Evolutionary conservation across 2,329 filamentous ascomycete genomes (phyloP).

Genomic region (Daldinia eschscholtzii): DNA sequence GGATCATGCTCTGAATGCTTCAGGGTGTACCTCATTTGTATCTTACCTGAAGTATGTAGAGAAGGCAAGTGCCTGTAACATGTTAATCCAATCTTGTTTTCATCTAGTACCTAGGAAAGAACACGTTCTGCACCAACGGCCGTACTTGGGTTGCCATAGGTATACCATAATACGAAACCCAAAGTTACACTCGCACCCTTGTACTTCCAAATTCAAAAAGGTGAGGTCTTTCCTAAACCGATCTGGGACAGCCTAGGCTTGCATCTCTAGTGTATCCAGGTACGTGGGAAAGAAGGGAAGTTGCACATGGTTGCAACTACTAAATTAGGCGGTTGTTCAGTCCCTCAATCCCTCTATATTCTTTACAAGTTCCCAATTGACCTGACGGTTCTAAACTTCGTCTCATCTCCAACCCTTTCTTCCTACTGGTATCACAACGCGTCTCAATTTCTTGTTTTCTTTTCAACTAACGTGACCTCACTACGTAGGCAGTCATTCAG

Average conservation of each 20-base stretch:
- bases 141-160: conserved; percentile 3
- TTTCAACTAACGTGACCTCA: conserved; percentile 23
- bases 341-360: not conserved
- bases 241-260: conserved; percentile 4
- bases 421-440: conserved; percentile 30
- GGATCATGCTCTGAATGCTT: no score
- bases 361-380: not conserved
- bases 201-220: conserved; percentile 9
- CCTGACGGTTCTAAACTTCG: conserved; percentile 4
- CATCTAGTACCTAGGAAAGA: conserved; percentile 10
- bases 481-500: conserved; percentile 12
- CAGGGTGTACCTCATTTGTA: no score
- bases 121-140: conserved; percentile 24
- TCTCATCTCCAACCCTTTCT: conserved; percentile 1
- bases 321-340: conserved; percentile 10
- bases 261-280: conserved; percentile 7
- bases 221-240: not conserved
- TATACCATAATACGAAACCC: not conserved
- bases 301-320: conserved; percentile 3
- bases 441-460: conserved; percentile 6
- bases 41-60: no score
- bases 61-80: not conserved
- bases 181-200: not conserved
- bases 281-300: conserved; percentile 14
- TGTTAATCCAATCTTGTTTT: not conserved